phyloP scores from a whole-genome alignment of 2,329 filamentous ascomycete genomes.

The Sporothrix luriei region DNA sequence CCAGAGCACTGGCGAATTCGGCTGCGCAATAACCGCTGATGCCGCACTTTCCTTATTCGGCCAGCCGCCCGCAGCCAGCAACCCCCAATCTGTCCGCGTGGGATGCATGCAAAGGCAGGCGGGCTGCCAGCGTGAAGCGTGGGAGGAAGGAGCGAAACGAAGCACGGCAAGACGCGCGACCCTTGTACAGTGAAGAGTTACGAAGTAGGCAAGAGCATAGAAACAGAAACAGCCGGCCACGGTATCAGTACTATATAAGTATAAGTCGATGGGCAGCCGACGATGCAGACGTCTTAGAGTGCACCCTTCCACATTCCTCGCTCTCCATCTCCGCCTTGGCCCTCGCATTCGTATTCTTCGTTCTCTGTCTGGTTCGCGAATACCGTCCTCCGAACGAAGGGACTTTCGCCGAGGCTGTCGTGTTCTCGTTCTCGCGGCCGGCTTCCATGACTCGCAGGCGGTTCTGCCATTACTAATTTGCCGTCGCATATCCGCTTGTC shows the following conservation, averaged over 20 bases:
- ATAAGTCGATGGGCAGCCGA: background rate
- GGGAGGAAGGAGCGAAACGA: conserved; percentile 24
- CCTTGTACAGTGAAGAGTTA: background rate
- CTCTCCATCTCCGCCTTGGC: background rate
- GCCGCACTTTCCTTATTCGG: conserved; percentile 25
- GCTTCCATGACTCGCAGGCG: conserved; percentile 27
- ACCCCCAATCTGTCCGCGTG: conserved; percentile 17
- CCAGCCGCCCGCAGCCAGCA: background rate
- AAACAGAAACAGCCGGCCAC: too few species aligned
- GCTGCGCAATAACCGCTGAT: conserved; percentile 15
- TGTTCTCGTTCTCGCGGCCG: conserved; percentile 12
- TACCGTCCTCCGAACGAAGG: background rate
- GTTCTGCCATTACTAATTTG: conserved; percentile 29
- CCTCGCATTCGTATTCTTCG: conserved; percentile 14
- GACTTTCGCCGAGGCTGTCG: background rate
- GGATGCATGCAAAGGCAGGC: conserved; percentile 12
- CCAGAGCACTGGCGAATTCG: conserved; percentile 2
- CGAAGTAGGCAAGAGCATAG: background rate
- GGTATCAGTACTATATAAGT: background rate
- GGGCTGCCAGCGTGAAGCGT: conserved; percentile 15
- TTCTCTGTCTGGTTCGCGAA: background rate
- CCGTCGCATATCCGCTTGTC: background rate
- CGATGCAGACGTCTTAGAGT: background rate
- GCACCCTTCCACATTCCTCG: too few species aligned
- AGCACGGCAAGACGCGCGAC: conserved; percentile 6